phyloP scores from a whole-genome alignment of 2,329 filamentous ascomycete species.

The Alternaria sp. region DNA sequence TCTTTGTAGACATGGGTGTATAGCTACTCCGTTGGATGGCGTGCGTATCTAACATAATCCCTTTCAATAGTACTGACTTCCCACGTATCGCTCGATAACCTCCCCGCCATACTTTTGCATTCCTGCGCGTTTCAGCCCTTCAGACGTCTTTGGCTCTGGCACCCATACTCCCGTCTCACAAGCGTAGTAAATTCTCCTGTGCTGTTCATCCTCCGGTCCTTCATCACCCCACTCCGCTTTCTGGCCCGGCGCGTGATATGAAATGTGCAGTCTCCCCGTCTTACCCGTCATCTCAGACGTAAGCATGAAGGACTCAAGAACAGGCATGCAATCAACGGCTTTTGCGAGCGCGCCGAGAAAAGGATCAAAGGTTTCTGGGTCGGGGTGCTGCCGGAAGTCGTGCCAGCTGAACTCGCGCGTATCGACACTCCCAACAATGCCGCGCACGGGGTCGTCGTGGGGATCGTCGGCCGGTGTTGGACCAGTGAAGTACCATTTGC shows the following conservation, averaged over 20 bases:
- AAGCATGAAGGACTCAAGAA: slow-evolving; percentile 13
- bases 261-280: slow-evolving; percentile 2
- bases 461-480: background rate
- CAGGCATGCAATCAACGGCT: slow-evolving; percentile 19
- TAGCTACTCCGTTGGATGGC: accelerated
- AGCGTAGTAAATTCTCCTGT: slow-evolving; percentile 8
- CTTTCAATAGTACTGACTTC: slow-evolving; percentile 6
- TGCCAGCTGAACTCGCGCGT: background rate
- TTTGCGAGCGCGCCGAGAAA: slow-evolving; percentile 25
- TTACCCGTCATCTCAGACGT: slow-evolving; percentile 1
- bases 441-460: background rate
- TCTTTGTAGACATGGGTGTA: background rate
- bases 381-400: slow-evolving; percentile 16
- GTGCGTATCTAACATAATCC: background rate
- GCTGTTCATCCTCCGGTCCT: background rate
- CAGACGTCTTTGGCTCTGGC: background rate
- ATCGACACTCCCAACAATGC: slow-evolving; percentile 2
- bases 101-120: slow-evolving; percentile 2
- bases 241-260: slow-evolving; percentile 8
- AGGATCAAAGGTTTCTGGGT: slow-evolving; percentile 18
- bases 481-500: slow-evolving; percentile 22
- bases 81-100: slow-evolving; percentile 6
- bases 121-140: slow-evolving; percentile 6
- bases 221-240: slow-evolving; percentile 9
- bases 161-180: slow-evolving; percentile 10